A percentile compares a stretch with the other conserved stretches of the same genome.
Conservation (phyloP, 768 basidiomycete species). For the Russula vinacea region DNA sequence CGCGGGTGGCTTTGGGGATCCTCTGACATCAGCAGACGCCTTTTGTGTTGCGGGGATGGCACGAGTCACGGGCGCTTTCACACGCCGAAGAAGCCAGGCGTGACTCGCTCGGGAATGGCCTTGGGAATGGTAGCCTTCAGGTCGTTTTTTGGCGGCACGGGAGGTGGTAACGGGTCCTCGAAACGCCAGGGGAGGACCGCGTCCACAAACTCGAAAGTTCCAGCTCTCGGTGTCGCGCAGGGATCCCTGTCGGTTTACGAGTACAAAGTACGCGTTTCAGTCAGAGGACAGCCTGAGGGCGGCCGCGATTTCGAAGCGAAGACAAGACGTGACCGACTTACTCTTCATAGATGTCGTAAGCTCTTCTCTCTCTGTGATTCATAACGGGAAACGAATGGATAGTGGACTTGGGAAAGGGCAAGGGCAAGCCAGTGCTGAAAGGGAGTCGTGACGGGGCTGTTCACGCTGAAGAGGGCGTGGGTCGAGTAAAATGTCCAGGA, state of each 20-base stretch:
- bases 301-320: too few relatives aligned
- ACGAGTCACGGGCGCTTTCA: constrained; percentile 7
- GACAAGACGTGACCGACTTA: constrained; percentile 1
- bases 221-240: constrained; percentile 16
- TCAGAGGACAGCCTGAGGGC: background rate
- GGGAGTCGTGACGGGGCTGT: background rate
- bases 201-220: constrained; percentile 7
- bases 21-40: background rate
- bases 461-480: background rate
- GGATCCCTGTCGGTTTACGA: constrained; percentile 2
- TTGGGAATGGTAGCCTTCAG: background rate
- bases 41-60: background rate
- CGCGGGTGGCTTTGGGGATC: background rate
- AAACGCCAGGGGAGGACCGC: background rate
- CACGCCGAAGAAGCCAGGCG: constrained; percentile 21
- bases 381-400: background rate
- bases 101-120: constrained; percentile 14
- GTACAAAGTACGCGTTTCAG: background rate
- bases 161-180: constrained; percentile 2
- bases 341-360: background rate
- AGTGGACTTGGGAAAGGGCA: background rate
- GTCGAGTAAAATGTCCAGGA: background rate
- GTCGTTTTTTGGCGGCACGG: constrained; percentile 11
- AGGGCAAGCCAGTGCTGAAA: background rate
- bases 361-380: background rate